Base-by-base conservation (phyloP, 2,329 filamentous ascomycete genomes). In the Sporothrix inflata region DNA sequence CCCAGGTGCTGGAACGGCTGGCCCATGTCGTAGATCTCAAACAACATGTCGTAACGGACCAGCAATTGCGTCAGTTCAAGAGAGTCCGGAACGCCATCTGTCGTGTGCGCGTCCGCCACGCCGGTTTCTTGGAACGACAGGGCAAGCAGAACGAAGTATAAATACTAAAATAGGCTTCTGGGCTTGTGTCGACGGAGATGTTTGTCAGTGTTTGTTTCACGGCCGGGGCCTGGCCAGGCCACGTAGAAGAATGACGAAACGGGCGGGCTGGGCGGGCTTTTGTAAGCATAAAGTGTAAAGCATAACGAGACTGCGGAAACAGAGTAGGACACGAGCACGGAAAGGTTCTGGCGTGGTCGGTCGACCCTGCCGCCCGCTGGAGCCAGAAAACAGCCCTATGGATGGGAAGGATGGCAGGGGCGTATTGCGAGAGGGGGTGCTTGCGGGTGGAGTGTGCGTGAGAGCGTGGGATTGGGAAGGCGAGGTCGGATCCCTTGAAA, bases 311-410 rank as follows among this genome's bases (percentile, higher is more conserved):
- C 12, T 27, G 21, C 49, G 21, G 21, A 24, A 24, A 24, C 12
- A 12, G 45, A 9, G 53, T 19, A n/a, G n/a, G n/a, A n/a, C n/a
- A 34, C 30, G 12, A 55, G 51, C 3, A 30, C 51, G 51, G 24
- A 55, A 55, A 55, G 9, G 51, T 21, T 27, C 11, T 40, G 57
- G 19, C 19, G 42, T 16, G 42, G 42, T 24, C 34, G n/a, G 57
- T 24, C 57, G 38, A 63, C 57, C 34, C 30, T 40, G 30, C 57
- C 34, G 57, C 34, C 42, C 40, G 63, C 16, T 34, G 24, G 7
- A n/a, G 63, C 42, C 11, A 11, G n/a, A 12, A 45, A 47, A 65
- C 63, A 67, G 63, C 63, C 63, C 63, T 67, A 67, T 67, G 63
- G 24, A 67, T 47, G 57, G 61, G 42, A 66, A 45, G 42, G 40